phyloP scores from a whole-genome alignment of 192 early-diverging fungal genomes.

The Backusella tarrabulga region DNA sequence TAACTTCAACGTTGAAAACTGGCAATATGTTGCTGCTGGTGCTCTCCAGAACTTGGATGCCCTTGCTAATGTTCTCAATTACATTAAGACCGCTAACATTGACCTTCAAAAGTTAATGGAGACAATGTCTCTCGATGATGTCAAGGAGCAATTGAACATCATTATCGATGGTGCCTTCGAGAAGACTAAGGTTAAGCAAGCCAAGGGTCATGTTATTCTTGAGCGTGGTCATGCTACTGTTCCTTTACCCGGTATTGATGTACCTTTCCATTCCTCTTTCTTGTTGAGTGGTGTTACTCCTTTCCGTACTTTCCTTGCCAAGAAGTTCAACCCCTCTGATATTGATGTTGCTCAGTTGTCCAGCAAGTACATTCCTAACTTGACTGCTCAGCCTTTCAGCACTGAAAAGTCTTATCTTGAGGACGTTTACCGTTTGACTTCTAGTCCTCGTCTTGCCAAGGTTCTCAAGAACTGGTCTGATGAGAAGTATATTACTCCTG shows the following conservation, averaged over 20 bases:
- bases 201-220: slow-evolving; percentile 61
- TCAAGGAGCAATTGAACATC: slow-evolving; percentile 76
- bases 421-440: slow-evolving; percentile 66
- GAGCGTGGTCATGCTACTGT: slow-evolving; percentile 91
- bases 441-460: slow-evolving; percentile 71
- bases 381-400: slow-evolving; percentile 88
- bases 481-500: slow-evolving; percentile 62
- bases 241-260: slow-evolving; percentile 89
- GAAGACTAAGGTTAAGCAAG: slow-evolving; percentile 64
- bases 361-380: slow-evolving; percentile 92
- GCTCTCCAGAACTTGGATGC: slow-evolving; percentile 78
- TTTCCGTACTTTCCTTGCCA: slow-evolving; percentile 85
- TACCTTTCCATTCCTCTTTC: slow-evolving; percentile 97
- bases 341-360: slow-evolving; percentile 80
- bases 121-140: slow-evolving; percentile 81
- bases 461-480: slow-evolving; percentile 82
- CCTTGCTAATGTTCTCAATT: slow-evolving; percentile 82
- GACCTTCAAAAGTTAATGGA: slow-evolving; percentile 83
- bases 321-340: slow-evolving; percentile 80
- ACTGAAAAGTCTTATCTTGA: slow-evolving; percentile 76
- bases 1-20: slow-evolving; percentile 97
- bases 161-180: slow-evolving; percentile 74
- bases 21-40: slow-evolving; percentile 95
- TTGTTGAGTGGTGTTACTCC: slow-evolving; percentile 88
- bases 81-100: slow-evolving; percentile 82